These are phyloP conservation scores for Funneliformis caledonium DNA, from an alignment of 371 early-diverging fungal species.

Conservation along the genomic window DNA sequence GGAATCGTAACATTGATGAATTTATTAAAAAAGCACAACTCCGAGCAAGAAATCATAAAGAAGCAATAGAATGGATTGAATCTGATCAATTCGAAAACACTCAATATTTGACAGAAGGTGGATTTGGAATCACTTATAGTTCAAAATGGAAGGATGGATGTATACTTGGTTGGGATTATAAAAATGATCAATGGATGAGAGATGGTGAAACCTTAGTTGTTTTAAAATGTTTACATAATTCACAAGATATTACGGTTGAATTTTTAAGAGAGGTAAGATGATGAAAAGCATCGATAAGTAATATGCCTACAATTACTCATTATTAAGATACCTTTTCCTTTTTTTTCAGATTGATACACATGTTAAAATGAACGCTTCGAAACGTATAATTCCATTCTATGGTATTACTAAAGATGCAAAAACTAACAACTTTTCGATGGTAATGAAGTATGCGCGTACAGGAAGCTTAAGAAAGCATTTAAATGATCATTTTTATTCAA, in stretches of 20 bases:
- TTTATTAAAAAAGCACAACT: conserved; percentile 19
- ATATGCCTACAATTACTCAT: too few relatives aligned
- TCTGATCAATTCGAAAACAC: conserved; percentile 10
- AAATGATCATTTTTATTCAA: neutral
- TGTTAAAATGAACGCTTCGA: neutral
- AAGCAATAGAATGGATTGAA: conserved; percentile 14
- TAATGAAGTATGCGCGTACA: conserved; percentile 3
- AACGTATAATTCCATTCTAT: neutral
- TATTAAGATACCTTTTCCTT: too few relatives aligned
- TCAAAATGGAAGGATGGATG: neutral
- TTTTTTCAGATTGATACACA: neutral
- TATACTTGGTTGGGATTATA: neutral
- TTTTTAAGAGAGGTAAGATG: conserved; percentile 4
- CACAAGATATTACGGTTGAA: neutral
- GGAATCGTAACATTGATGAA: neutral
- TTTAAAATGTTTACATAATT: conserved; percentile 6
- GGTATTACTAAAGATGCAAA: neutral
- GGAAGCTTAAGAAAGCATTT: conserved; percentile 1
- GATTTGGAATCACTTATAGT: neutral
- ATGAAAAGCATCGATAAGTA: too few relatives aligned
- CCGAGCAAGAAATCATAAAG: neutral
- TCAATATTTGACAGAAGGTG: neutral
- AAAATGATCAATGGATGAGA: neutral
- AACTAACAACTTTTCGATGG: neutral
- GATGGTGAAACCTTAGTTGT: neutral